These are phyloP conservation scores for Nitzschia sp. DNA, from an alignment of 108 stramenopile species.

Conservation along the genomic window DNA sequence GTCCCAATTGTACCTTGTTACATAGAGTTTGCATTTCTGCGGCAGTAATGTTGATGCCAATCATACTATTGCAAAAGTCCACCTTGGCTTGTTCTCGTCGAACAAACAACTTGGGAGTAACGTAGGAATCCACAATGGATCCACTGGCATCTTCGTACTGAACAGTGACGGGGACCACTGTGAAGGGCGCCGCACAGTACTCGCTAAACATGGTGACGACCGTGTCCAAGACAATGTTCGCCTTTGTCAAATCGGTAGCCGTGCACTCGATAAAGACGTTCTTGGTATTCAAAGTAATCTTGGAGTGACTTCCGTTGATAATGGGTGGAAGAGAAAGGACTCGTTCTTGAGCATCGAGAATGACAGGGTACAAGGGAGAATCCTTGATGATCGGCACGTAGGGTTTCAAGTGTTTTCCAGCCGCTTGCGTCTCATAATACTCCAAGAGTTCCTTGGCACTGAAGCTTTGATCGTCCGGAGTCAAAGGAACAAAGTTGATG, in stretches of 20 bases:
- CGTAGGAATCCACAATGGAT: slow-evolving; percentile 64
- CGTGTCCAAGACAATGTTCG: slow-evolving; percentile 98
- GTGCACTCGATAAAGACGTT: slow-evolving; percentile 99
- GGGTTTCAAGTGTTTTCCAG: slow-evolving; percentile 96
- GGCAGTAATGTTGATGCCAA: slow-evolving; percentile 84
- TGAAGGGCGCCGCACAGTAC: slow-evolving; percentile 90
- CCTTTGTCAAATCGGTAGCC: slow-evolving; percentile 98
- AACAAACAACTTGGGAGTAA: slow-evolving; percentile 71
- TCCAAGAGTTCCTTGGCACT: slow-evolving; percentile 67
- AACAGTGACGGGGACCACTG: slow-evolving; percentile 92
- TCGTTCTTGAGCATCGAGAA: slow-evolving; percentile 78
- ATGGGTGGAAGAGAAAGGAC: slow-evolving; percentile 98
- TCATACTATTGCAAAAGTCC: slow-evolving; percentile 87
- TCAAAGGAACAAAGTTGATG: slow-evolving; percentile 95
- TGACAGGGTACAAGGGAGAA: slow-evolving; percentile 93
- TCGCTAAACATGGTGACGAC: slow-evolving; percentile 97
- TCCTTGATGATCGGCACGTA: slow-evolving; percentile 96
- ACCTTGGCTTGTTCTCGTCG: slow-evolving; percentile 76
- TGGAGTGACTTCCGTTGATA: slow-evolving; percentile 94
- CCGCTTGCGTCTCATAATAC: slow-evolving; percentile 89
- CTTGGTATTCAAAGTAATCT: slow-evolving; percentile 91
- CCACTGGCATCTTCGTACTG: slow-evolving; percentile 73
- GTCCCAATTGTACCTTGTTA: slow-evolving; percentile 97
- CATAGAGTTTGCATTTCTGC: slow-evolving; percentile 83
- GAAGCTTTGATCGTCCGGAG: slow-evolving; percentile 72